Evolutionary conservation across 2,329 filamentous ascomycete species (phyloP).

Genomic region (Apiospora arundinis): DNA sequence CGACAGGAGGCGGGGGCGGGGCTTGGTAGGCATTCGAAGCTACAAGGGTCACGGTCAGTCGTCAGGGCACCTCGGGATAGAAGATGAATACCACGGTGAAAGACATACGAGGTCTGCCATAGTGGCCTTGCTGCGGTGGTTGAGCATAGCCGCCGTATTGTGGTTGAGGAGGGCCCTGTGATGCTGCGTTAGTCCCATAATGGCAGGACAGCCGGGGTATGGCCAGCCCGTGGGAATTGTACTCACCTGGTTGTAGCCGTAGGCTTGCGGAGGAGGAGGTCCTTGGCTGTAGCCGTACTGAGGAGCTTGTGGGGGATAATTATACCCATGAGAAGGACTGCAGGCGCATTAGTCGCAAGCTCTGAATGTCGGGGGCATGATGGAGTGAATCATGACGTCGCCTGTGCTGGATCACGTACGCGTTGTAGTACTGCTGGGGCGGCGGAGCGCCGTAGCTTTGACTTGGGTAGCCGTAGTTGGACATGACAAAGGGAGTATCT

Average conservation of each 20-base stretch:
- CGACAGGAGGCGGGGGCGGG: conserved; percentile 70
- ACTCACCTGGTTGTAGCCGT: conserved; percentile 49
- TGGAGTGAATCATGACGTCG: not conserved
- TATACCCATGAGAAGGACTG: conserved; percentile 54
- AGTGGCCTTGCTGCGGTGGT: conserved; percentile 47
- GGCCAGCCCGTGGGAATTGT: not conserved
- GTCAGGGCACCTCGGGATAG: not conserved
- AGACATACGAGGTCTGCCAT: conserved; percentile 56
- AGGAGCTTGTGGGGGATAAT: conserved; percentile 52
- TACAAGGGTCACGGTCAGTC: conserved; percentile 4
- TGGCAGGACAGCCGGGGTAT: not conserved
- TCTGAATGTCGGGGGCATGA: not conserved
- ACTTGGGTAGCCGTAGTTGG: conserved; percentile 41
- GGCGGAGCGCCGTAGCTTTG: conserved; percentile 37
- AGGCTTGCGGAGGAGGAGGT: conserved; percentile 57
- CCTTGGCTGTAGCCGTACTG: conserved; percentile 52
- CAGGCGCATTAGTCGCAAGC: conserved; percentile 17
- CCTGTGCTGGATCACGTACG: conserved; percentile 30
- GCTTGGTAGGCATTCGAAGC: conserved; percentile 36
- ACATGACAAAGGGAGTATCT: conserved; percentile 33
- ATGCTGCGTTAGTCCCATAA: not conserved
- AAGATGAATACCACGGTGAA: not conserved
- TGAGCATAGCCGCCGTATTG: conserved; percentile 52
- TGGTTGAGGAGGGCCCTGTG: conserved; percentile 36
- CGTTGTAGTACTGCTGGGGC: conserved; percentile 36